Evolutionary conservation across 2,329 filamentous ascomycete genomes (phyloP).

Genomic region (Colletotrichum musae): DNA sequence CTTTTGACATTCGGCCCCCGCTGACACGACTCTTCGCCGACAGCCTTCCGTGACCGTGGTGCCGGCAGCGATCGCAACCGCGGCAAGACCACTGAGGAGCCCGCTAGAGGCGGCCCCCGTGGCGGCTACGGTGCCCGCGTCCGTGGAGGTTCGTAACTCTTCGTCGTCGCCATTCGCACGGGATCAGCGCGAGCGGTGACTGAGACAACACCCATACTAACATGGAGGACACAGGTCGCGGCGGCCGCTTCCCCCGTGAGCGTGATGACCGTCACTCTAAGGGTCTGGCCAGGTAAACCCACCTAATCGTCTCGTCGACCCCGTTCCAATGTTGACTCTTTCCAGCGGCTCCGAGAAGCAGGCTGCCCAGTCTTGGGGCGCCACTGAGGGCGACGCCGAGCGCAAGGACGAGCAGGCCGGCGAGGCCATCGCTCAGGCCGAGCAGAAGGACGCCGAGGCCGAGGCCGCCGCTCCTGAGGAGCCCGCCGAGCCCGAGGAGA

Average conservation of each 20-base stretch:
- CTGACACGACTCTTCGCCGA: slow-evolving; percentile 16
- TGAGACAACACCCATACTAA: slow-evolving; percentile 20
- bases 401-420: slow-evolving; percentile 93
- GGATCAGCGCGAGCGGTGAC: not conserved
- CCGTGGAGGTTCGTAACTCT: slow-evolving; percentile 65
- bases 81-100: slow-evolving; percentile 81
- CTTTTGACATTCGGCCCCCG: slow-evolving; percentile 27
- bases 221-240: slow-evolving; percentile 62
- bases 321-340: slow-evolving; percentile 43
- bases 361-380: slow-evolving; percentile 91
- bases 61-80: slow-evolving; percentile 89
- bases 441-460: slow-evolving; percentile 79
- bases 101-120: slow-evolving; percentile 67
- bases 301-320: slow-evolving; percentile 5
- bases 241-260: slow-evolving; percentile 66
- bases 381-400: slow-evolving; percentile 84
- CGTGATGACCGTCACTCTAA: slow-evolving; percentile 71
- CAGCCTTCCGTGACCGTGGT: slow-evolving; percentile 91
- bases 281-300: slow-evolving; percentile 60
- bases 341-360: slow-evolving; percentile 86
- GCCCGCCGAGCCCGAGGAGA: slow-evolving; percentile 81
- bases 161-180: not conserved
- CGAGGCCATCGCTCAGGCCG: slow-evolving; percentile 87
- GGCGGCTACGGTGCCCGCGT: slow-evolving; percentile 73
- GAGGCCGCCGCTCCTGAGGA: slow-evolving; percentile 74